A percentile compares a stretch with the other conserved stretches of the same genome.
These are phyloP conservation scores for Diutina scorzettiae DNA, from an alignment of 1,139 yeast genomes.

Conservation along the genomic window DNA sequence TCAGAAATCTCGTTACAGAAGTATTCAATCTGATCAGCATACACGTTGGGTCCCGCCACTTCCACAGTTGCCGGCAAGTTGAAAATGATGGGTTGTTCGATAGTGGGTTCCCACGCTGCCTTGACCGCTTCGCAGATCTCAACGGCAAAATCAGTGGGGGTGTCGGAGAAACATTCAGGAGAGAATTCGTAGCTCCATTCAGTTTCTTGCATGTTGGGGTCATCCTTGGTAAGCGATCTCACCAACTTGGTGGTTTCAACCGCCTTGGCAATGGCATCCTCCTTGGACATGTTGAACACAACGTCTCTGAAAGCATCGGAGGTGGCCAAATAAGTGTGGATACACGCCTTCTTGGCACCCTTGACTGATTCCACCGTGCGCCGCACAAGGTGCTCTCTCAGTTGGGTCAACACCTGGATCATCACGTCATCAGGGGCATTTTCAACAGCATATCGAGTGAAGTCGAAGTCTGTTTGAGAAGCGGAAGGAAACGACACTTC, in stretches of 20 bases:
- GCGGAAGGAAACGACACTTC: constrained; percentile 97
- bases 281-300: constrained; percentile 75
- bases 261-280: constrained; percentile 71
- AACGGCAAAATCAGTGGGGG: constrained; percentile 72
- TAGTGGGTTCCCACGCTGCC: constrained; percentile 82
- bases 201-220: constrained; percentile 48
- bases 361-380: constrained; percentile 81
- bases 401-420: constrained; percentile 86
- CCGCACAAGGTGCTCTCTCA: constrained; percentile 78
- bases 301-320: constrained; percentile 86
- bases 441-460: constrained; percentile 86
- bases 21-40: constrained; percentile 94
- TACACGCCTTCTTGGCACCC: constrained; percentile 84
- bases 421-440: constrained; percentile 88
- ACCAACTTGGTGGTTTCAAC: constrained; percentile 75
- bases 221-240: constrained; percentile 72
- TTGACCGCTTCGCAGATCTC: constrained; percentile 93
- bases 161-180: constrained; percentile 90
- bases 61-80: constrained; percentile 98
- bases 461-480: constrained; percentile 90
- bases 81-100: constrained; percentile 77
- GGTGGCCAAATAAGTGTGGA: constrained; percentile 87
- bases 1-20: constrained; percentile 67
- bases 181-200: constrained; percentile 88
- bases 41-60: constrained; percentile 85